These are phyloP conservation scores for Artemisia tridentata DNA, from an alignment of 129 eudicot species.

Conservation along the genomic window DNA sequence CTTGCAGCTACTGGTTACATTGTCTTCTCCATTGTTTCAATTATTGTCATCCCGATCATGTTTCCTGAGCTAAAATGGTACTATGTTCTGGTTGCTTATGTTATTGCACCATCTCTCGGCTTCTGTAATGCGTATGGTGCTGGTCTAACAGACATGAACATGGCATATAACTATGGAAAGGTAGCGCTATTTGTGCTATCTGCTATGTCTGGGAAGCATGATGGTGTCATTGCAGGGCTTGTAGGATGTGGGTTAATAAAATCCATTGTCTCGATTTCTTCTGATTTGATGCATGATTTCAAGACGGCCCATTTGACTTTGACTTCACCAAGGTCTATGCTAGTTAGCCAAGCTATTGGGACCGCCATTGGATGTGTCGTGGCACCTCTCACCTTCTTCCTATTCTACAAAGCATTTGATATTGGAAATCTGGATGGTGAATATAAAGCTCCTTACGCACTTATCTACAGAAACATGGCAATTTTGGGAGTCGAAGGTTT, in stretches of 20 bases:
- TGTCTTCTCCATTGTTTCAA: conserved; percentile 56
- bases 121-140: conserved; percentile 96
- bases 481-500: conserved; percentile 85
- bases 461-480: conserved; percentile 89
- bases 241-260: conserved; percentile 80
- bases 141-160: conserved; percentile 94
- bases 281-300: conserved; percentile 90
- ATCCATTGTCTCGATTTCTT: conserved; percentile 72
- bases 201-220: conserved; percentile 49
- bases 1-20: conserved; percentile 69
- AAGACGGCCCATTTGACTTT: conserved; percentile 83
- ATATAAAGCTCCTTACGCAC: conserved; percentile 90
- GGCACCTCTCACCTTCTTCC: conserved; percentile 76
- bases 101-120: conserved; percentile 74
- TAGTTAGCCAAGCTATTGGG: conserved; percentile 77
- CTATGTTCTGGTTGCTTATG: conserved; percentile 58
- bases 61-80: conserved; percentile 87
- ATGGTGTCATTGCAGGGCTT: conserved; percentile 82
- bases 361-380: conserved; percentile 85
- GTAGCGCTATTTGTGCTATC: conserved; percentile 85
- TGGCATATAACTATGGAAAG: conserved; percentile 89
- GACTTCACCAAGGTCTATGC: conserved; percentile 88
- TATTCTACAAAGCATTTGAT: conserved; percentile 74
- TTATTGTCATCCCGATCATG: conserved; percentile 66
- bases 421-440: conserved; percentile 68